Evolutionary conservation across 2,329 filamentous ascomycete genomes (phyloP).

Genomic region (Arthrinium puccinioides): DNA sequence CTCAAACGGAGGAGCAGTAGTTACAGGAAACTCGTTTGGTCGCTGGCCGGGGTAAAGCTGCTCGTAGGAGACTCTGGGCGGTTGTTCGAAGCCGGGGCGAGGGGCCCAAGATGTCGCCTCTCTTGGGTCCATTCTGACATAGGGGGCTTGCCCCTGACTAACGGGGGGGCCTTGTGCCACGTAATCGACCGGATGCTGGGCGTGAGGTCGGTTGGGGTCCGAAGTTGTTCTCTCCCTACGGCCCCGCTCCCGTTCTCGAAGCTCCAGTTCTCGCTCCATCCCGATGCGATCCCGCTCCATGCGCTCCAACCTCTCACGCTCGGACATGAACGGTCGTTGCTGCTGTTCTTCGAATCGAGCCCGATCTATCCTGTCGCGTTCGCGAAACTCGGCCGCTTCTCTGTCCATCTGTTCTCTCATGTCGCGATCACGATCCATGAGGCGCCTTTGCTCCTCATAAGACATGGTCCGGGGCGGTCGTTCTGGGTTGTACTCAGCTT

Average conservation of each 20-base stretch:
- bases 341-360: constrained; percentile 25
- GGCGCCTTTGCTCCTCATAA: constrained; percentile 47
- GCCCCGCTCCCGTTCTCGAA: constrained; percentile 24
- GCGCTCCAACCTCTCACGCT: constrained; percentile 34
- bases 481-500: constrained; percentile 46
- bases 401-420: constrained; percentile 27
- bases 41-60: constrained; percentile 33
- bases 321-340: constrained; percentile 15
- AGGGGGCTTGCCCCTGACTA: constrained; percentile 21
- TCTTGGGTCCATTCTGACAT: constrained; percentile 26
- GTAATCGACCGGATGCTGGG: constrained; percentile 38
- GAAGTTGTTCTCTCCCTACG: constrained; percentile 40
- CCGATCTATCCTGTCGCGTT: constrained; percentile 35
- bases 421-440: constrained; percentile 39
- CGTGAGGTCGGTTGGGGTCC: constrained; percentile 36
- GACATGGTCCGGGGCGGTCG: constrained; percentile 34
- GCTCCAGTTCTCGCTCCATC: constrained; percentile 21
- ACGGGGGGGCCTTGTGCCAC: constrained; percentile 21
- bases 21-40: constrained; percentile 41
- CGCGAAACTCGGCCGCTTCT: constrained; percentile 32
- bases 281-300: constrained; percentile 20
- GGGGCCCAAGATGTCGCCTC: constrained; percentile 26
- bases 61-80: constrained; percentile 31
- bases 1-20: constrained; percentile 31
- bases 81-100: constrained; percentile 32